phyloP scores from a whole-genome alignment of 331 rosid species.

The Phaseolus coccineus region DNA sequence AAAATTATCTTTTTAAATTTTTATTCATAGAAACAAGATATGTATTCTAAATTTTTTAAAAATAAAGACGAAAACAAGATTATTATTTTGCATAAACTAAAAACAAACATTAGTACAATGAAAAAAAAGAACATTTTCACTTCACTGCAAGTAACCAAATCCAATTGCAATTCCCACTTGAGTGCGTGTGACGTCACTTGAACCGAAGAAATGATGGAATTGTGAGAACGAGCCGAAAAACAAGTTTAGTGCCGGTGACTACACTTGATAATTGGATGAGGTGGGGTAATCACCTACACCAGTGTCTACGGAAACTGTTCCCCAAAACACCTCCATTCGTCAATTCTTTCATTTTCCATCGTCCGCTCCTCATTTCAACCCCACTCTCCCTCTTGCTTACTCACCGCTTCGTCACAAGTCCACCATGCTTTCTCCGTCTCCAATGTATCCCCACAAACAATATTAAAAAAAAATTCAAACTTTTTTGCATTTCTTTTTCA shows the following conservation, averaged over 20 bases:
- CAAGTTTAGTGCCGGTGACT: not conserved
- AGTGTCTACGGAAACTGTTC: slow-evolving; percentile 1
- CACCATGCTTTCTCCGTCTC: slow-evolving; percentile 13
- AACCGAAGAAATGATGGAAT: not conserved
- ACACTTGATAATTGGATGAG: not conserved
- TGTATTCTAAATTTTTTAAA: too few species aligned
- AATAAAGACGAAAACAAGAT: too few species aligned
- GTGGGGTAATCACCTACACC: slow-evolving; percentile 30
- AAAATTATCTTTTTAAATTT: too few species aligned
- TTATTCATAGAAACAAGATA: too few species aligned
- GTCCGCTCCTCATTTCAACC: not conserved
- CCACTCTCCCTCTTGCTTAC: not conserved
- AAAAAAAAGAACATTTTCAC: too few species aligned
- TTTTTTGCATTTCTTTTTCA: not conserved
- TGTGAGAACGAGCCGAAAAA: not conserved
- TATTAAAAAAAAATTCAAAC: not conserved
- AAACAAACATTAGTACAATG: too few species aligned
- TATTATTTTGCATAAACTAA: too few species aligned
- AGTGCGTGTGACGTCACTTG: not conserved
- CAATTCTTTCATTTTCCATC: not conserved
- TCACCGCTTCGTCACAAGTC: slow-evolving; percentile 6
- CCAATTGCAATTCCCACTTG: not conserved
- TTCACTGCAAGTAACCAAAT: not conserved
- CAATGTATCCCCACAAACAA: not conserved
- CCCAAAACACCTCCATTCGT: not conserved